These are phyloP conservation scores for Benincasa hispida DNA, from an alignment of 306 rosid species.

Conservation along the genomic window DNA sequence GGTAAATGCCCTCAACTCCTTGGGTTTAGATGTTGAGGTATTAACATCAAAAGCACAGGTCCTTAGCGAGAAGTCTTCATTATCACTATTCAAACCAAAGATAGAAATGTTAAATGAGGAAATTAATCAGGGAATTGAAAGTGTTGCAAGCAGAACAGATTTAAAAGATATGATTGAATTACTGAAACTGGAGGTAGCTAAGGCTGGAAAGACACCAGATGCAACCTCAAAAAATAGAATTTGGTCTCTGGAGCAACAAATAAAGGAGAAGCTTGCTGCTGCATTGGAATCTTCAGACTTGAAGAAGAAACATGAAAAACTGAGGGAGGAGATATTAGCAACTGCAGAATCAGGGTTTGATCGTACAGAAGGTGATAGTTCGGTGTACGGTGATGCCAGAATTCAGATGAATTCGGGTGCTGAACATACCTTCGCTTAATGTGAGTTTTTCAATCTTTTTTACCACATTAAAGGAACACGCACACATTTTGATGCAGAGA, in stretches of 20 bases:
- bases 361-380: slow-evolving; percentile 14
- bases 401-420: slow-evolving; percentile 27
- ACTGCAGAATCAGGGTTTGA: slow-evolving; percentile 18
- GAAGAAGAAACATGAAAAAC: slow-evolving; percentile 52
- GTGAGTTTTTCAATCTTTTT: slow-evolving; percentile 40
- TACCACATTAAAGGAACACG: background rate
- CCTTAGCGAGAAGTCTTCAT: slow-evolving; percentile 15
- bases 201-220: slow-evolving; percentile 53
- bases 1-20: slow-evolving; percentile 39
- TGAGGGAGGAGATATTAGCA: slow-evolving; percentile 35
- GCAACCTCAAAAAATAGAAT: slow-evolving; percentile 44
- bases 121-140: slow-evolving; percentile 37
- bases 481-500: background rate
- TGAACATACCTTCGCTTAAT: slow-evolving; percentile 31
- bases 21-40: slow-evolving; percentile 39
- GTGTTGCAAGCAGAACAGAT: slow-evolving; percentile 30
- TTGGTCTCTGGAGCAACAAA: slow-evolving; percentile 45
- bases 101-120: slow-evolving; percentile 41
- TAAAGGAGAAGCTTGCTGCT: slow-evolving; percentile 45
- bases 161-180: slow-evolving; percentile 48
- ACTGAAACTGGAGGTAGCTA: slow-evolving; percentile 55
- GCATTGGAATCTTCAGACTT: slow-evolving; percentile 46
- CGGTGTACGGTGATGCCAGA: slow-evolving; percentile 20
- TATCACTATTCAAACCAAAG: slow-evolving; percentile 25
- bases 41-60: slow-evolving; percentile 21